Evolutionary conservation across 2,329 filamentous ascomycete species (phyloP).

Genomic region (Arthrobotrys sphaeroides): DNA sequence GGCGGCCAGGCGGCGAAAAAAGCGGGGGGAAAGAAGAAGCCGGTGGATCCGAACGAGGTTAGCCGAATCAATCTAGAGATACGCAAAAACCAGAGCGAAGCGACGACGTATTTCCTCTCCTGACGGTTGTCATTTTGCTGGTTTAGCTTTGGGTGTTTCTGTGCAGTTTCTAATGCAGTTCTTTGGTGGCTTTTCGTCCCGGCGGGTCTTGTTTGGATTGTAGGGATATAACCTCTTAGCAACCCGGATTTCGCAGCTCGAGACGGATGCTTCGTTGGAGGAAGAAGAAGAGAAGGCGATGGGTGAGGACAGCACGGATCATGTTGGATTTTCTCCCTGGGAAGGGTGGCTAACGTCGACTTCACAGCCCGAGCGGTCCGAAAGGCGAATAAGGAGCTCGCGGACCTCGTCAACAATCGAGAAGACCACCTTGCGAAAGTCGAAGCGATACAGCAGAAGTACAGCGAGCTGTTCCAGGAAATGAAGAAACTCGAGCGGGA

Average conservation of each 20-base stretch:
- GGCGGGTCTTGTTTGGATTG: conserved; percentile 18
- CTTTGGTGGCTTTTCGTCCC: conserved; percentile 24
- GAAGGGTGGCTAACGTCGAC: conserved; percentile 4
- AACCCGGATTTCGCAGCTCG: conserved; percentile 92
- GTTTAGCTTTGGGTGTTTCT: conserved; percentile 20
- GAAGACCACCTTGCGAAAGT: conserved; percentile 93
- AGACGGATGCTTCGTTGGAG: conserved; percentile 90
- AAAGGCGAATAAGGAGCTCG: conserved; percentile 89
- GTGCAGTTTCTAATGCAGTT: conserved; percentile 34
- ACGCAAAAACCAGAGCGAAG: conserved; percentile 19
- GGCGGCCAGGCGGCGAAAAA: conserved; percentile 37
- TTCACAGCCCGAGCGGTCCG: conserved; percentile 68
- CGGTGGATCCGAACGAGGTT: conserved; percentile 79
- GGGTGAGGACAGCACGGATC: conserved; percentile 66
- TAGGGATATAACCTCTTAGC: conserved; percentile 76
- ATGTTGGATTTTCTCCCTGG: neutral
- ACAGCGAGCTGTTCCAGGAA: conserved; percentile 87
- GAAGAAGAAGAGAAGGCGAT: conserved; percentile 97
- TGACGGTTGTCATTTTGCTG: conserved; percentile 6
- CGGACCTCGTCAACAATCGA: conserved; percentile 83
- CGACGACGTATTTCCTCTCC: conserved; percentile 12
- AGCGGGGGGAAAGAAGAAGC: conserved; percentile 77
- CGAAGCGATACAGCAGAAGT: conserved; percentile 87
- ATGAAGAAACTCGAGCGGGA: conserved; percentile 97
- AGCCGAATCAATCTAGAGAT: conserved; percentile 49